Conservation (phyloP, 768 basidiomycete species). For the Pisolithus sp. region DNA sequence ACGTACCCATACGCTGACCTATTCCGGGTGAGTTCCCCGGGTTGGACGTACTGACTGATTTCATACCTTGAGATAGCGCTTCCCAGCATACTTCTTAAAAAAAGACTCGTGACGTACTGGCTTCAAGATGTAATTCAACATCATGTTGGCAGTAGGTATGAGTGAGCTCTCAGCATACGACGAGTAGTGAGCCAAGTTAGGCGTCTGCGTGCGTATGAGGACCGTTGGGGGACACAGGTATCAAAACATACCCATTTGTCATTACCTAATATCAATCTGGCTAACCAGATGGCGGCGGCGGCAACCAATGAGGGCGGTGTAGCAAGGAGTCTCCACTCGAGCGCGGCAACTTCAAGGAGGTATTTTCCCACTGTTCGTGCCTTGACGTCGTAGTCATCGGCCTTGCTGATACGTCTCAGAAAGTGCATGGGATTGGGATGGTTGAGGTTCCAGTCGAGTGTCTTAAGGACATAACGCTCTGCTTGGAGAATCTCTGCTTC, state of each 20-base stretch:
- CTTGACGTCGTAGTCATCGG: conserved; percentile 83
- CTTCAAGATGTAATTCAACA: conserved; percentile 82
- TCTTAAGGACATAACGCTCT: conserved; percentile 82
- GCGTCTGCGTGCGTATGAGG: conserved; percentile 43
- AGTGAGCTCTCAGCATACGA: conserved; percentile 77
- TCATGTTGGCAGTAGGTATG: conserved; percentile 74
- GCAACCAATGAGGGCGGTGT: conserved; percentile 74
- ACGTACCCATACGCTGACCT: conserved; percentile 80
- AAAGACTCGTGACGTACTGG: conserved; percentile 70
- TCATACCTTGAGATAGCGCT: conserved; percentile 76
- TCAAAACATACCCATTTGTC: conserved; percentile 75
- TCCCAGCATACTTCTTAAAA: conserved; percentile 83
- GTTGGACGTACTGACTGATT: not conserved
- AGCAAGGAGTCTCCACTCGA: conserved; percentile 74
- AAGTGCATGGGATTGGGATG: conserved; percentile 89
- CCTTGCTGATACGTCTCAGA: conserved; percentile 85
- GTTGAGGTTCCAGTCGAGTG: conserved; percentile 78
- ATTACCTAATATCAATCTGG: conserved; percentile 68
- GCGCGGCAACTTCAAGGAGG: conserved; percentile 75
- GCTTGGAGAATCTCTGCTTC: conserved; percentile 82
- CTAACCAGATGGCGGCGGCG: conserved; percentile 83
- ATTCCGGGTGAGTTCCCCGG: conserved; percentile 1
- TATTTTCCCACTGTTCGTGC: conserved; percentile 87
- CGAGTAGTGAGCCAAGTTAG: conserved; percentile 84
- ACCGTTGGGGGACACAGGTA: not conserved